A percentile compares a stretch with the other conserved stretches of the same genome.
Conservation (phyloP, 2,329 filamentous ascomycete species). For the Fusarium algeriense region DNA sequence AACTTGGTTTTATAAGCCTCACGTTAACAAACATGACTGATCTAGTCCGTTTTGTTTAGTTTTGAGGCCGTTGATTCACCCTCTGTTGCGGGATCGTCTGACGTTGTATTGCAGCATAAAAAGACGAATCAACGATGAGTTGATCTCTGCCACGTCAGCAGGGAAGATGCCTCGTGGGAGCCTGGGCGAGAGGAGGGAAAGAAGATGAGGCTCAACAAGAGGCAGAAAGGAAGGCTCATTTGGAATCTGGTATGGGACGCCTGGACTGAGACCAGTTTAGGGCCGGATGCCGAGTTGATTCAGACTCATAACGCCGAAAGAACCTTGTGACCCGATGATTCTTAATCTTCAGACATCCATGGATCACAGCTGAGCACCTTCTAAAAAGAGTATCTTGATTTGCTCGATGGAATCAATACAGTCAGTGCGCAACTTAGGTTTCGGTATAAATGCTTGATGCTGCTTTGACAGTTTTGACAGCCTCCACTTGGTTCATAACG, state of each 20-base stretch:
- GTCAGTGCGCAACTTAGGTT: not conserved
- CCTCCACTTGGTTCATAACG: conserved; percentile 8
- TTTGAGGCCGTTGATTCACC: conserved; percentile 25
- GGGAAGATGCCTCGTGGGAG: conserved; percentile 20
- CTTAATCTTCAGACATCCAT: not conserved
- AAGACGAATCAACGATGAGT: conserved; percentile 11
- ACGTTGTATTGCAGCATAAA: conserved; percentile 28
- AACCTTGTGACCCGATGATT: not conserved
- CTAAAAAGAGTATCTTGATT: not conserved
- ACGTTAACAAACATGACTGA: not conserved
- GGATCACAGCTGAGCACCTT: not conserved
- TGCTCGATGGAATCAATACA: not conserved
- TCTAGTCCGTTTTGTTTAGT: not conserved
- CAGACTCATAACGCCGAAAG: not conserved
- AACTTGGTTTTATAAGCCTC: conserved; percentile 13
- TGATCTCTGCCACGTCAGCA: conserved; percentile 41
- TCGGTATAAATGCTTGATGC: not conserved
- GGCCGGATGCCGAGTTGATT: not conserved
- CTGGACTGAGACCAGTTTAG: not conserved
- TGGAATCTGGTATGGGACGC: not conserved
- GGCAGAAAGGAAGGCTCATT: conserved; percentile 24
- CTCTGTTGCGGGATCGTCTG: conserved; percentile 21
- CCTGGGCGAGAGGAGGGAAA: not conserved
- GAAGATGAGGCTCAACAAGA: conserved; percentile 35
- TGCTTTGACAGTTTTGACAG: conserved; percentile 12